Evolutionary conservation across 345 rosid genomes (phyloP).

Genomic region (Brassica rapa): DNA sequence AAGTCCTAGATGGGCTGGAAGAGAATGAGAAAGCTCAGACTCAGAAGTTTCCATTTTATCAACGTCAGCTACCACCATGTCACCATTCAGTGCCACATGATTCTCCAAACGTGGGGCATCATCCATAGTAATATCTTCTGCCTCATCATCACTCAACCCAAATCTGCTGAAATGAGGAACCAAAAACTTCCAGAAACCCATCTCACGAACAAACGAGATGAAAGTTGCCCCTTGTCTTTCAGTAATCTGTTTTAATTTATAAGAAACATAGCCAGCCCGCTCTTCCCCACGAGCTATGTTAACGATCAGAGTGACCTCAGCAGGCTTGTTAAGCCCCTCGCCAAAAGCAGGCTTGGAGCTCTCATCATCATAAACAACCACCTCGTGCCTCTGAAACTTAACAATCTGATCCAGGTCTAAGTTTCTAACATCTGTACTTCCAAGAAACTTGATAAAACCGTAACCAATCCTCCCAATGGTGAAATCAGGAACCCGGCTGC

Average conservation of each 20-base stretch:
- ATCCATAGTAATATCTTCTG: slow-evolving; percentile 77
- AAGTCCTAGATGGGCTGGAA: slow-evolving; percentile 95
- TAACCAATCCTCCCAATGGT: slow-evolving; percentile 74
- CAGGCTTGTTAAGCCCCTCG: slow-evolving; percentile 84
- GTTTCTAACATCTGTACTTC: slow-evolving; percentile 76
- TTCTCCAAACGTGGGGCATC: slow-evolving; percentile 53
- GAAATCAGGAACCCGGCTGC: slow-evolving; percentile 70
- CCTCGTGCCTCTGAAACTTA: slow-evolving; percentile 65
- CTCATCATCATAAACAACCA: slow-evolving; percentile 83
- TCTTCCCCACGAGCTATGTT: slow-evolving; percentile 40
- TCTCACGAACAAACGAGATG: slow-evolving; percentile 59
- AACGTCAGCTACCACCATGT: slow-evolving; percentile 45
- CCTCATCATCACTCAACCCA: slow-evolving; percentile 93
- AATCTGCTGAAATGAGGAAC: slow-evolving; percentile 92
- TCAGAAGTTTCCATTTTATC: slow-evolving; percentile 52
- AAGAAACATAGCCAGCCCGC: slow-evolving; percentile 39
- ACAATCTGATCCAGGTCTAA: slow-evolving; percentile 69
- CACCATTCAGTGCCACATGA: slow-evolving; percentile 45
- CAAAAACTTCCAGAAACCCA: slow-evolving; percentile 75
- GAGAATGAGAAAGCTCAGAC: slow-evolving; percentile 87
- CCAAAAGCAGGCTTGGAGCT: slow-evolving; percentile 70
- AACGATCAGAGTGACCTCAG: slow-evolving; percentile 73
- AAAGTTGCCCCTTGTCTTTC: slow-evolving; percentile 81
- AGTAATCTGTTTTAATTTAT: slow-evolving; percentile 50
- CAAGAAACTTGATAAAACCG: slow-evolving; percentile 71